These are phyloP conservation scores for Sporothrix protearum DNA, from an alignment of 2,329 filamentous ascomycete genomes.

Conservation along the genomic window DNA sequence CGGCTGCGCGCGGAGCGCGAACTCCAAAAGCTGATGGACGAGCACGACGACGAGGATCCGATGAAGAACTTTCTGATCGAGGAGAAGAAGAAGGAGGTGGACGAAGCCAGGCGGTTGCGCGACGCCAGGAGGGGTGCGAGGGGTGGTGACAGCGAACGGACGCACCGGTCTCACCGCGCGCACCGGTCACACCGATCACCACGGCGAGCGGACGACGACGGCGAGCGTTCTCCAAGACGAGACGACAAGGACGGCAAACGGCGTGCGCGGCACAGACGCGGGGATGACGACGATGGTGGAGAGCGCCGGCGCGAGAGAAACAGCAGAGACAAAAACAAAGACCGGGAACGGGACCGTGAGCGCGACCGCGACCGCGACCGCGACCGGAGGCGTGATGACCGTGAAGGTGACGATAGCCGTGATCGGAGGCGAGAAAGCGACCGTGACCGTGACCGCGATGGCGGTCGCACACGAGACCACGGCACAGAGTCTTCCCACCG, in stretches of 20 bases:
- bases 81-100: constrained; percentile 86
- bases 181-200: constrained; percentile 43
- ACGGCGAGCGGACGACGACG: constrained; percentile 32
- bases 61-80: constrained; percentile 92
- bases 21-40: constrained; percentile 66
- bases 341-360: constrained; percentile 29
- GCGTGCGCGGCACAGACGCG: constrained; percentile 30
- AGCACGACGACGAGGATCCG: constrained; percentile 92
- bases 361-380: constrained; percentile 22
- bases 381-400: constrained; percentile 30
- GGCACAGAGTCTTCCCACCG: constrained; percentile 23
- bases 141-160: constrained; percentile 38
- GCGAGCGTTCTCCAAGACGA: constrained; percentile 9
- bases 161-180: constrained; percentile 43
- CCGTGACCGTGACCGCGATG: constrained; percentile 19
- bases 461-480: constrained; percentile 3
- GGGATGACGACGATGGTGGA: constrained; percentile 29
- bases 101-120: constrained; percentile 60
- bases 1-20: constrained; percentile 79
- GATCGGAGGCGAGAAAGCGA: too few species aligned
- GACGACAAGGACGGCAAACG: constrained; percentile 32
- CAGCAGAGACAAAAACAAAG: constrained; percentile 28
- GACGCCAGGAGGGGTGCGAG: constrained; percentile 48
- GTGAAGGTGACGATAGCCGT: too few species aligned
- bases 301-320: neutral